A percentile compares a stretch with the other conserved stretches of the same genome.
phyloP scores from a whole-genome alignment of 306 rosid species.

The Sicyos edulis region DNA sequence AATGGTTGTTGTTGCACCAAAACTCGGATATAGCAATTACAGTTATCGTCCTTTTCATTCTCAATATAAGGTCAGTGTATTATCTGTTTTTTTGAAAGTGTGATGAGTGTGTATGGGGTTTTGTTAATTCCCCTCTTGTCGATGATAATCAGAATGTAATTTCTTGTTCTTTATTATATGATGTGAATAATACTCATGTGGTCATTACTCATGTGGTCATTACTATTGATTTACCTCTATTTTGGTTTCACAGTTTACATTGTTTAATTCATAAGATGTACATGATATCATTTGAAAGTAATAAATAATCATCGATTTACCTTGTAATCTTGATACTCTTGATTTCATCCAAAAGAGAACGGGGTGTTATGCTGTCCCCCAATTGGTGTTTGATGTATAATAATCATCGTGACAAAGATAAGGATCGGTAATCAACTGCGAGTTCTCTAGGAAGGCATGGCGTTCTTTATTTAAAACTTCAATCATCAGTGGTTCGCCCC shows the following conservation, averaged over 20 bases:
- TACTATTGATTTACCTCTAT: slow-evolving; percentile 19
- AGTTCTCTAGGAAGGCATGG: slow-evolving; percentile 4
- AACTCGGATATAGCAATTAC: slow-evolving; percentile 76
- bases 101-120: slow-evolving; percentile 35
- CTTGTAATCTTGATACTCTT: background rate
- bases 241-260: background rate
- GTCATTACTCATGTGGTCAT: slow-evolving; percentile 24
- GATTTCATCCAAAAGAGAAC: background rate
- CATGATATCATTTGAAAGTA: background rate
- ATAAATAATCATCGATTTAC: background rate
- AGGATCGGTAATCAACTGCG: background rate
- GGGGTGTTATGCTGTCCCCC: background rate
- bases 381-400: slow-evolving; percentile 2
- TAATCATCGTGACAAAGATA: background rate
- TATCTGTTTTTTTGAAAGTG: slow-evolving; percentile 36
- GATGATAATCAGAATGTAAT: slow-evolving; percentile 34
- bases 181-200: slow-evolving; percentile 26
- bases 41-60: slow-evolving; percentile 92
- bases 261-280: background rate
- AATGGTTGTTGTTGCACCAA: slow-evolving; percentile 31
- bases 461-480: background rate
- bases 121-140: slow-evolving; percentile 28
- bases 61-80: slow-evolving; percentile 92
- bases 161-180: slow-evolving; percentile 31
- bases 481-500: background rate